A percentile compares a stretch with the other conserved stretches of the same genome.
These are phyloP conservation scores for Ogataea siamensis DNA, from an alignment of 805 yeast genomes.

Conservation along the genomic window DNA sequence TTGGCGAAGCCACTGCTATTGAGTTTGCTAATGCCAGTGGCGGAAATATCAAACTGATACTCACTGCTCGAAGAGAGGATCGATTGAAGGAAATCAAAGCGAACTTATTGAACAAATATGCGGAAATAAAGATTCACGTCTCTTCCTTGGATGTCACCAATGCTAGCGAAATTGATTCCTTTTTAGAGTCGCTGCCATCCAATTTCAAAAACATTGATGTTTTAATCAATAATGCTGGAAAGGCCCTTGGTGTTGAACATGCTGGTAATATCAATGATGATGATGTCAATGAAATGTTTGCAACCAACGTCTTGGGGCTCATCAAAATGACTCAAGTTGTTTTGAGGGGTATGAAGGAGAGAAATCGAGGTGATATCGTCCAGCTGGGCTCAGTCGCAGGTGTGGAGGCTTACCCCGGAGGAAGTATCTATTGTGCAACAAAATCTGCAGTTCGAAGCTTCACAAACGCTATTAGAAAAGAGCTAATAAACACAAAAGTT, in stretches of 20 bases:
- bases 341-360: neutral
- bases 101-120: neutral
- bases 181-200: neutral
- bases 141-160: neutral
- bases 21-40: neutral
- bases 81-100: neutral
- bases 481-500: neutral
- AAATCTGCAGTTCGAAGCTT: neutral
- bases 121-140: neutral
- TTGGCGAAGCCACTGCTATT: neutral
- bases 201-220: neutral
- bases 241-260: neutral
- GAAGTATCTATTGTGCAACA: neutral
- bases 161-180: neutral
- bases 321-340: neutral
- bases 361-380: neutral
- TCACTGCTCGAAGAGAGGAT: neutral
- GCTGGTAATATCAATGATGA: neutral
- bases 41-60: neutral
- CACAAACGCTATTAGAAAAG: neutral
- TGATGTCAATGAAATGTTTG: neutral
- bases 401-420: neutral
- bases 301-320: neutral
- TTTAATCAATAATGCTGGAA: neutral
- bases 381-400: neutral